A percentile compares a stretch with the other conserved stretches of the same genome.
Conservation (phyloP, 768 basidiomycete species). For the Harrya chromipes region DNA sequence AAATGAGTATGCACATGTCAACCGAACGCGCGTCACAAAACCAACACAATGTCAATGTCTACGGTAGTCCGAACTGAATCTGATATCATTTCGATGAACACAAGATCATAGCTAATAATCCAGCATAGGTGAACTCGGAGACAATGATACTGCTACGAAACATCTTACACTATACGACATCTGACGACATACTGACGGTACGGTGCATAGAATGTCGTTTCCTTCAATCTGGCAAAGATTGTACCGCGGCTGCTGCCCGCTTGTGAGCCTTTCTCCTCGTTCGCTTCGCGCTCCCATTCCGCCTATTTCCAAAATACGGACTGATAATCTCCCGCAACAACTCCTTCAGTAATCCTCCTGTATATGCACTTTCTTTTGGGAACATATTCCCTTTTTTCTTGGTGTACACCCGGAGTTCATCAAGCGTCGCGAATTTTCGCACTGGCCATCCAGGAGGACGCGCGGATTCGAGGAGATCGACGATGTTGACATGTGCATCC, state of each 20-base stretch:
- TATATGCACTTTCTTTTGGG: conserved; percentile 24
- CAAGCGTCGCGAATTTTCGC: conserved; percentile 21
- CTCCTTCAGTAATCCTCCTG: conserved; percentile 30
- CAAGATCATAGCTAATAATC: too few relatives aligned
- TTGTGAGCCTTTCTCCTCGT: conserved; percentile 14
- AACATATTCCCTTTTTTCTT: conserved; percentile 17
- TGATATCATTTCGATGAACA: too few relatives aligned
- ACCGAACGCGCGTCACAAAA: too few relatives aligned
- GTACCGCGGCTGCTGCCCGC: neutral
- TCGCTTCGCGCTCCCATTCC: conserved; percentile 19
- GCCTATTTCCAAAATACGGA: conserved; percentile 13
- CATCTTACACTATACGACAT: too few relatives aligned
- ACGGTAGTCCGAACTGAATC: too few relatives aligned
- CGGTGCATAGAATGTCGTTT: too few relatives aligned
- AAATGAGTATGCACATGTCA: too few relatives aligned
- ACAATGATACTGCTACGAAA: too few relatives aligned
- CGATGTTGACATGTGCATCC: conserved; percentile 33
- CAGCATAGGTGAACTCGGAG: too few relatives aligned
- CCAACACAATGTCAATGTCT: too few relatives aligned
- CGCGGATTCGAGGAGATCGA: conserved; percentile 28
- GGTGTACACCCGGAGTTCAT: conserved; percentile 28
- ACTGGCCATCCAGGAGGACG: conserved; percentile 18
- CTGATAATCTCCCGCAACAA: conserved; percentile 30
- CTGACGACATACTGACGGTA: too few relatives aligned
- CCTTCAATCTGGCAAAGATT: neutral